Conservation (phyloP, 2,329 filamentous ascomycete species). For the Ophiostoma ulmi region DNA sequence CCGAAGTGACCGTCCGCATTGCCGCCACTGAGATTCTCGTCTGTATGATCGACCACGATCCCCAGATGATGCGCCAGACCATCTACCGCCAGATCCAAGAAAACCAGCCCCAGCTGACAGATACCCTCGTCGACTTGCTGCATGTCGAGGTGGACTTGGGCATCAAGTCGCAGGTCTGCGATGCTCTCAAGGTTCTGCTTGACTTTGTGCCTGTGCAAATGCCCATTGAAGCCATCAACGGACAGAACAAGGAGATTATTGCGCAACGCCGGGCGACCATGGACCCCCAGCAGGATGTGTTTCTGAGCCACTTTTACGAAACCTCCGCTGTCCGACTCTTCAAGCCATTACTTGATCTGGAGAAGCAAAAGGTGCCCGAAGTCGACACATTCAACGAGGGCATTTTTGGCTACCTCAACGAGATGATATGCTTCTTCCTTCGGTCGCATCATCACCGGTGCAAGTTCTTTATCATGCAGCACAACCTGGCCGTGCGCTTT, state of each 20-base stretch:
- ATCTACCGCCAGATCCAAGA: constrained; percentile 90
- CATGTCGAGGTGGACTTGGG: constrained; percentile 88
- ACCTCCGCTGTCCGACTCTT: constrained; percentile 80
- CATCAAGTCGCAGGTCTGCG: constrained; percentile 90
- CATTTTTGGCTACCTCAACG: constrained; percentile 85
- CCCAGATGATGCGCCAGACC: constrained; percentile 86
- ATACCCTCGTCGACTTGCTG: constrained; percentile 86
- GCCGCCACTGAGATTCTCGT: constrained; percentile 92
- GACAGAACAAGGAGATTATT: constrained; percentile 41
- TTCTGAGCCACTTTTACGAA: constrained; percentile 86
- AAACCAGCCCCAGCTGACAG: constrained; percentile 77
- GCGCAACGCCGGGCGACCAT: constrained; percentile 40
- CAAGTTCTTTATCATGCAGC: constrained; percentile 78
- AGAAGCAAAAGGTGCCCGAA: constrained; percentile 61
- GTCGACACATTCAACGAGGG: constrained; percentile 79
- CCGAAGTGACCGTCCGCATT: constrained; percentile 77
- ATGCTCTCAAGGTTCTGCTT: constrained; percentile 88
- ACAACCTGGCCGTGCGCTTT: constrained; percentile 72
- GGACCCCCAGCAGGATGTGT: constrained; percentile 75
- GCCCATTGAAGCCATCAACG: constrained; percentile 32
- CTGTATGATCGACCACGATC: constrained; percentile 91
- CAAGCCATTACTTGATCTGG: constrained; percentile 75
- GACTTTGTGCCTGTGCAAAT: constrained; percentile 61
- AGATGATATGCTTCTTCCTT: constrained; percentile 90
- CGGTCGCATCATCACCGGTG: constrained; percentile 80